phyloP scores from a whole-genome alignment of 192 early-diverging fungal species.

The Funneliformis mosseae region DNA sequence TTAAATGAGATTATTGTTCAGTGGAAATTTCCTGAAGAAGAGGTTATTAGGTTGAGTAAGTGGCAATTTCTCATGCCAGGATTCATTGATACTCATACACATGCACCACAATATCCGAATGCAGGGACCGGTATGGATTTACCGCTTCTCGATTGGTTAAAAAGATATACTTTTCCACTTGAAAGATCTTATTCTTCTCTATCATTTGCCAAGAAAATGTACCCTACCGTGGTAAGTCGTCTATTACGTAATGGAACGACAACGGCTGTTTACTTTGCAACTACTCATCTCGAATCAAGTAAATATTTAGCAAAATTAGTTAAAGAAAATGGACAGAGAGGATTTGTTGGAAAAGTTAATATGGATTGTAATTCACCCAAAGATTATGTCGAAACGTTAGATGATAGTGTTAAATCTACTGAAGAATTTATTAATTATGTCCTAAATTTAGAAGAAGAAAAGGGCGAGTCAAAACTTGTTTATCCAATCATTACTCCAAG shows the following conservation, averaged over 20 bases:
- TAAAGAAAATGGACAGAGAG: slow-evolving; percentile 83
- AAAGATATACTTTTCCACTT: slow-evolving; percentile 87
- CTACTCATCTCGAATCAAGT: slow-evolving; percentile 80
- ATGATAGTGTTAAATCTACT: slow-evolving; percentile 68
- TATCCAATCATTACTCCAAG: slow-evolving; percentile 90
- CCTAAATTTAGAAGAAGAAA: slow-evolving; percentile 37
- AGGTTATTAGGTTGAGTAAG: slow-evolving; percentile 46
- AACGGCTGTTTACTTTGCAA: slow-evolving; percentile 89
- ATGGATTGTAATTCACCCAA: slow-evolving; percentile 90
- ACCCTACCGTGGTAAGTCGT: slow-evolving; percentile 66
- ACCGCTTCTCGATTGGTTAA: slow-evolving; percentile 87
- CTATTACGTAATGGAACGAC: slow-evolving; percentile 86
- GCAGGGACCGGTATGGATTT: slow-evolving; percentile 89
- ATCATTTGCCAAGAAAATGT: slow-evolving; percentile 68
- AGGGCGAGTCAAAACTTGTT: slow-evolving; percentile 44
- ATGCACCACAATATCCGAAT: slow-evolving; percentile 90
- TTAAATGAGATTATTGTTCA: slow-evolving; percentile 34
- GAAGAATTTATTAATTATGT: slow-evolving; percentile 65
- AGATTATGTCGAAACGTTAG: slow-evolving; percentile 74
- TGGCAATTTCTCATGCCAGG: slow-evolving; percentile 88
- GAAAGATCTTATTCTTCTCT: slow-evolving; percentile 74
- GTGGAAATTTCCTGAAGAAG: slow-evolving; percentile 33
- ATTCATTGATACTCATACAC: slow-evolving; percentile 90
- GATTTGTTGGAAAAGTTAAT: slow-evolving; percentile 93
- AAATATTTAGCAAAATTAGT: slow-evolving; percentile 75